Conservation (phyloP, 176 grass and related monocot genomes). For the Oropetium thomaeum region DNA sequence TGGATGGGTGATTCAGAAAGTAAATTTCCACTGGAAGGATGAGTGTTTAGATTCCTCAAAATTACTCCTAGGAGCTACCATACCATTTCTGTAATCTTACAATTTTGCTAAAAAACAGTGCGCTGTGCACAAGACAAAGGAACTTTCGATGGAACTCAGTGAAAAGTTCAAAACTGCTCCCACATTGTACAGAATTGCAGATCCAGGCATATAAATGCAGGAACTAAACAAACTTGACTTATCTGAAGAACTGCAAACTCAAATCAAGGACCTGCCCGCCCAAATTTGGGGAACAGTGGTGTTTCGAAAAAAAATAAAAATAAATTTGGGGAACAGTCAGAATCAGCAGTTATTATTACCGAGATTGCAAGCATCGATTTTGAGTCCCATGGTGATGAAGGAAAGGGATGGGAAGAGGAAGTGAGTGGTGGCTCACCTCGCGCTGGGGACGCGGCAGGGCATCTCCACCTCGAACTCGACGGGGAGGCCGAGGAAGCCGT, state of each 20-base stretch:
- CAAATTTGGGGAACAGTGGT: neutral
- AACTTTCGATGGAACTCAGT: neutral
- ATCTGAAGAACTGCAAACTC: neutral
- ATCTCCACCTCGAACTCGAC: conserved; percentile 91
- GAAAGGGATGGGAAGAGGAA: neutral
- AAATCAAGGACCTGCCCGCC: neutral
- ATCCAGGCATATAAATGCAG: neutral
- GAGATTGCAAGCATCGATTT: neutral
- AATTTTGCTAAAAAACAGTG: neutral
- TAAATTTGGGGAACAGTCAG: neutral
- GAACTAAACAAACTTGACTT: neutral
- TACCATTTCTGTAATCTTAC: neutral
- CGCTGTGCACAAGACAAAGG: neutral
- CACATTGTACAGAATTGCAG: neutral
- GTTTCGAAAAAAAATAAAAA: no score
- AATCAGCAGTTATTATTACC: neutral
- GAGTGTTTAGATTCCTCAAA: neutral
- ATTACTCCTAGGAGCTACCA: neutral
- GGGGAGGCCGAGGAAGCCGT: conserved; percentile 86
- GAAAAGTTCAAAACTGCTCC: neutral
- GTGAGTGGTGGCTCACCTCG: conserved; percentile 54
- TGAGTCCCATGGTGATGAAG: conserved; percentile 1
- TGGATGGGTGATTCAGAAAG: neutral
- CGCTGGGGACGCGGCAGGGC: conserved; percentile 77
- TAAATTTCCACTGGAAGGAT: neutral